Conservation (phyloP, 164 flowering plant genomes). For the Stephania japonica region DNA sequence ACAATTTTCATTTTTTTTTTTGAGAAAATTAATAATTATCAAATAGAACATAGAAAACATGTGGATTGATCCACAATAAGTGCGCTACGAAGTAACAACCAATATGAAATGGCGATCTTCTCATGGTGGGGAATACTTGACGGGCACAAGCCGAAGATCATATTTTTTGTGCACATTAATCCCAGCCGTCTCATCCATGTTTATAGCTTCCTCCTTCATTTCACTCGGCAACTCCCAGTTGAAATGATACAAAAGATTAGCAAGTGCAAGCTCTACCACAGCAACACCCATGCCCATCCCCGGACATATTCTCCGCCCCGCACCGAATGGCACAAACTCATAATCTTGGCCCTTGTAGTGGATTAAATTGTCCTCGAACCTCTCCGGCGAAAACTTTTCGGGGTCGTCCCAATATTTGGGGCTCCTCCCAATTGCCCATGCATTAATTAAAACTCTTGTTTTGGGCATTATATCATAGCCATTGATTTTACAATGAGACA, state of each 20-base stretch:
- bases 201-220: conserved; percentile 9
- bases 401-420: conserved; percentile 14
- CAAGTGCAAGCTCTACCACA: conserved; percentile 8
- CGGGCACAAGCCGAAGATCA: conserved; percentile 11
- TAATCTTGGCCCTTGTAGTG: conserved; percentile 16
- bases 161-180: conserved; percentile 14
- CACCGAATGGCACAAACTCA: conserved; percentile 16
- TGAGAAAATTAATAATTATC: no score
- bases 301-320: conserved; percentile 17
- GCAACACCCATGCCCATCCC: conserved; percentile 10
- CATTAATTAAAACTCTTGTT: conserved; percentile 14
- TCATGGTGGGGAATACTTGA: not conserved
- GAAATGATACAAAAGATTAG: conserved; percentile 13
- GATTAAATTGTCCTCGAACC: conserved; percentile 8
- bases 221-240: conserved; percentile 15
- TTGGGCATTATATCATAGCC: conserved; percentile 18
- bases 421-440: conserved; percentile 10
- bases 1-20: no score
- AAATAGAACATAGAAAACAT: no score
- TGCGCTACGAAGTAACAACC: no score
- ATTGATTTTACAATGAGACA: conserved; percentile 4
- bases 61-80: no score
- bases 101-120: no score
- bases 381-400: conserved; percentile 18
- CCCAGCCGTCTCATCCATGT: conserved; percentile 9